phyloP scores from a whole-genome alignment of 495 filamentous ascomycete genomes.

The Bacidia gigantensis region DNA sequence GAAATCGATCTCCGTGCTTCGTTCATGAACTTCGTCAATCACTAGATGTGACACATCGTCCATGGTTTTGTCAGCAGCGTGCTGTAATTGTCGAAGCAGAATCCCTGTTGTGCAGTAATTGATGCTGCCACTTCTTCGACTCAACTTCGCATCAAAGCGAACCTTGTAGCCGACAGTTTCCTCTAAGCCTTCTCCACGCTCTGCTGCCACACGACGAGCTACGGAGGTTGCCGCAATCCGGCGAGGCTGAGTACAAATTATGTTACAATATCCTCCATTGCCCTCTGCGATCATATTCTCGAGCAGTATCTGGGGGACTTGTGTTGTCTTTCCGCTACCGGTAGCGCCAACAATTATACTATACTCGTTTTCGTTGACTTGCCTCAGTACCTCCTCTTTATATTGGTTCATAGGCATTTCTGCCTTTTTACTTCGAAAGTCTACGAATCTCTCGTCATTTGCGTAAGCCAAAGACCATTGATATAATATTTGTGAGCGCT shows the following conservation, averaged over 20 bases:
- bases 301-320: constrained; percentile 45
- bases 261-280: constrained; percentile 32
- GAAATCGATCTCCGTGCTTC: constrained; percentile 41
- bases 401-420: constrained; percentile 38
- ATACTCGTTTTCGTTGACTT: constrained; percentile 35
- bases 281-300: constrained; percentile 35
- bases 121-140: constrained; percentile 31
- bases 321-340: constrained; percentile 48
- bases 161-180: constrained; percentile 41
- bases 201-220: constrained; percentile 39
- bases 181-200: constrained; percentile 36
- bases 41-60: constrained; percentile 38
- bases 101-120: constrained; percentile 48
- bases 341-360: constrained; percentile 44
- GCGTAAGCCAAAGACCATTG: constrained; percentile 21
- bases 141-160: constrained; percentile 33
- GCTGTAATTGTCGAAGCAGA: constrained; percentile 35
- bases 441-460: constrained; percentile 20
- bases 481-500: constrained; percentile 19
- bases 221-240: constrained; percentile 43
- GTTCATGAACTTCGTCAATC: constrained; percentile 50
- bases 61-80: constrained; percentile 27
- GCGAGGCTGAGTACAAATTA: constrained; percentile 46
- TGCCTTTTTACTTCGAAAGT: constrained; percentile 25
- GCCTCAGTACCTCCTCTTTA: constrained; percentile 29